Evolutionary conservation across 805 yeast genomes (phyloP), one percentile per base, ranked within the genome.

Genomic region (Nakazawaea wyomingensis): DNA sequence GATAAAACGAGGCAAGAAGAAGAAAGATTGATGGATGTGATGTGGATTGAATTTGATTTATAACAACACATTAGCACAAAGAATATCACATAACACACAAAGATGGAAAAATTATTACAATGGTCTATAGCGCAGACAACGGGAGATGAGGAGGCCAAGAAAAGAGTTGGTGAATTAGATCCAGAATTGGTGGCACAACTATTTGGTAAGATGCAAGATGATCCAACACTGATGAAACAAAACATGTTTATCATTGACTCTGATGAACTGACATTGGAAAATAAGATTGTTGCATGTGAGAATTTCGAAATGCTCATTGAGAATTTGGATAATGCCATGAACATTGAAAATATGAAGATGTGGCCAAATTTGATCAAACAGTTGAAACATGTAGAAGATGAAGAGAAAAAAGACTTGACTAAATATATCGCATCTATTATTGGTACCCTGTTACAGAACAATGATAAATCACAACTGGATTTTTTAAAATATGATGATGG

Each of bases 391-490:
- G n/a, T n/a, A n/a, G n/a, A n/a, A n/a, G n/a, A n/a, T n/a, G n/a
- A n/a, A n/a, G n/a, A n/a, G 9, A 54, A 61, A 2, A 69, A 67
- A 14, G 52, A 64, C 5, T 60, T 91, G 26, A 69, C 80, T 45
- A 65, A 73, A 7, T 66, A 69, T 43, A 83, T 90, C 0, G 78
- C 85, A 46, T 80, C 93, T 29, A 76, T 85, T 32, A 74, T 90
- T 19, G 96, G 95, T 2, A 85, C 91, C 0, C 96, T 98, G 0
- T 95, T 85, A 4, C 99, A 93, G 62, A 93, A 93, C 60, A 93
- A 93, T 60, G 79, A 78, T 3, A 76, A 73, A 45, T 68, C 89
- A 4, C 98, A 89, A 62, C 68, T 71, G 44, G 85, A 76, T 41
- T 82, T 85, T 47, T 60, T 71, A 32, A 74, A 74, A 45, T 68